These are phyloP conservation scores for Balakata baccata DNA, from an alignment of 345 rosid genomes.

Conservation along the genomic window DNA sequence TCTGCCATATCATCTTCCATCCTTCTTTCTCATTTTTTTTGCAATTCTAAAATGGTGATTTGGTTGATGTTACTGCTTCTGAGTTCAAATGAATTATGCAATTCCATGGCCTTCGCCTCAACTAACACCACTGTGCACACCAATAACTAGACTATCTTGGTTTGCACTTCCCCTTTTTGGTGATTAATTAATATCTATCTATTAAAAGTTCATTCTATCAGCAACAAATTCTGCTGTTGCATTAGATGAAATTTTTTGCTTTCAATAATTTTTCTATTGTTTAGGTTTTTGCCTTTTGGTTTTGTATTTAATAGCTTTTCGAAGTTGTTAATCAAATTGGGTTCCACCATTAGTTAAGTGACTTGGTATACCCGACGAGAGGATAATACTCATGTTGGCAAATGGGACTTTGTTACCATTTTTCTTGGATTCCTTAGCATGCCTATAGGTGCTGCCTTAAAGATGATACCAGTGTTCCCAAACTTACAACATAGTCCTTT, in stretches of 20 bases:
- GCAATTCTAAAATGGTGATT: not conserved
- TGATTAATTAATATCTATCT: conserved; percentile 16
- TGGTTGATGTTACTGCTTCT: conserved; percentile 13
- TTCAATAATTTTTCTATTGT: not conserved
- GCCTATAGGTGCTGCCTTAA: no score
- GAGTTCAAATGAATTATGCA: not conserved
- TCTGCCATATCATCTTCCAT: no score
- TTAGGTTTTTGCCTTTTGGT: conserved; percentile 1
- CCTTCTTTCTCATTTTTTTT: no score
- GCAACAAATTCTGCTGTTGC: no score
- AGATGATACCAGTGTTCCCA: no score
- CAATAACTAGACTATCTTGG: conserved; percentile 96
- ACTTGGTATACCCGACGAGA: conserved; percentile 92
- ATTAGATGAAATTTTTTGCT: not conserved
- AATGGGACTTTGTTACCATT: no score
- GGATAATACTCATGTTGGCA: conserved; percentile 93
- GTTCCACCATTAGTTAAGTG: conserved; percentile 52
- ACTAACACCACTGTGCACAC: conserved; percentile 73
- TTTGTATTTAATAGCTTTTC: not conserved
- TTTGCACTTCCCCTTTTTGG: conserved; percentile 99
- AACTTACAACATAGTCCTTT: no score
- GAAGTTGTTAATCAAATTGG: conserved; percentile 14
- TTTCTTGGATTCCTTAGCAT: no score
- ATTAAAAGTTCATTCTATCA: not conserved
- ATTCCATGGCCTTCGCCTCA: conserved; percentile 23